Evolutionary conservation across 805 yeast species (phyloP).

Genomic region (Wickerhamomyces tratensis): DNA sequence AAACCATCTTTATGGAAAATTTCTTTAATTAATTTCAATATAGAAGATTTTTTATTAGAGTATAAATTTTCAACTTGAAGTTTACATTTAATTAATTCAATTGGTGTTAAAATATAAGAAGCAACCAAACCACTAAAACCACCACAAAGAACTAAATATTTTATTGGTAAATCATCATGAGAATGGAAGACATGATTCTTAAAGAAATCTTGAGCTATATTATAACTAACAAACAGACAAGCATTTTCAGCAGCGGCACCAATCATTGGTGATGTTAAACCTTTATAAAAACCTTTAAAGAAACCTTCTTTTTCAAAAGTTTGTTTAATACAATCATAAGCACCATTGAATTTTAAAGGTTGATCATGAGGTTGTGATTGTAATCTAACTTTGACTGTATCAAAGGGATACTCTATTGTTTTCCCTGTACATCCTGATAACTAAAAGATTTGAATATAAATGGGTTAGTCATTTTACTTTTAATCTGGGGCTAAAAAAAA

Average conservation of each 20-base stretch:
- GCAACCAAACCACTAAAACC: conserved; percentile 78
- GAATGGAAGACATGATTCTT: conserved; percentile 14
- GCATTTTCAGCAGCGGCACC: conserved; percentile 93
- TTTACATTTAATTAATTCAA: conserved; percentile 85
- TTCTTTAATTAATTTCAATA: conserved; percentile 26
- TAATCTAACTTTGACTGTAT: conserved; percentile 81
- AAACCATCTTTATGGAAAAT: conserved; percentile 47
- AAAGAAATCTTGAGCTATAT: conserved; percentile 30
- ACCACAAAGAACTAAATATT: conserved; percentile 54
- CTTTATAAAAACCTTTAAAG: conserved; percentile 62
- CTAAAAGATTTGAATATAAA: conserved; percentile 5
- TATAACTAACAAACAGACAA: conserved; percentile 61
- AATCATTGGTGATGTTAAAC: conserved; percentile 70
- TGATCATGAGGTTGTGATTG: conserved; percentile 58
- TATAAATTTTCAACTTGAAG: conserved; percentile 56
- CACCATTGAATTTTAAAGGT: conserved; percentile 41
- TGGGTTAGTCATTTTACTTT: background rate
- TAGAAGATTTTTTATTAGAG: conserved; percentile 19
- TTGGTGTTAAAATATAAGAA: conserved; percentile 78
- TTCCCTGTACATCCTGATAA: conserved; percentile 76
- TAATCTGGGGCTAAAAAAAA: background rate
- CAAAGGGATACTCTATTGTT: conserved; percentile 84
- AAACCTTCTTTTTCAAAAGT: conserved; percentile 66
- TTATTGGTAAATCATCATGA: conserved; percentile 22
- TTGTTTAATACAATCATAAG: conserved; percentile 53